A percentile compares a stretch with the other conserved stretches of the same genome.
Conservation (phyloP, 1,284 basidiomycete genomes). For the Omphalotus olearius region DNA sequence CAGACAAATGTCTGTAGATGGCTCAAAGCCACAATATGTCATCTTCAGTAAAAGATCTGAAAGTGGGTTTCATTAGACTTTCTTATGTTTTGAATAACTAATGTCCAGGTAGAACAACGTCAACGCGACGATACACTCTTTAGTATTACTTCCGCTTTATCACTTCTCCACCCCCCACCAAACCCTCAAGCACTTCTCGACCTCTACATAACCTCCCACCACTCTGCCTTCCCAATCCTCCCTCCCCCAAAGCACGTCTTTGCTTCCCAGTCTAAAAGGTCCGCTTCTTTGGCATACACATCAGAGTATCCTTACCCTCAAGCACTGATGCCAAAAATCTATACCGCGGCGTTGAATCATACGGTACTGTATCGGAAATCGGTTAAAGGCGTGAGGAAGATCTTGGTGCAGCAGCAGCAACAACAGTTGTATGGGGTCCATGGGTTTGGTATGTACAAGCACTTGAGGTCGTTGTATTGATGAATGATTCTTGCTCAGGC, state of each 20-base stretch:
- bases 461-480: too few species aligned
- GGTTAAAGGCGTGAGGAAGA: not conserved
- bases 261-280: not conserved
- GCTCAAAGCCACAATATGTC: slow-evolving; percentile 16
- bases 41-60: slow-evolving; percentile 18
- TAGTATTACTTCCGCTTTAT: slow-evolving; percentile 16
- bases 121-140: slow-evolving; percentile 13
- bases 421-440: too few species aligned
- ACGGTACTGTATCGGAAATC: not conserved
- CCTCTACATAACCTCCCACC: slow-evolving; percentile 15
- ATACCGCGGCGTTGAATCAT: not conserved
- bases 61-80: slow-evolving; percentile 7
- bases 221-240: slow-evolving; percentile 20
- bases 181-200: slow-evolving; percentile 12
- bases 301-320: not conserved
- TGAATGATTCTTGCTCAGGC: too few species aligned
- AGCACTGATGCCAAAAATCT: not conserved
- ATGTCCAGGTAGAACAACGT: slow-evolving; percentile 8
- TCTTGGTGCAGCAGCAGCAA: not conserved
- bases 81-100: not conserved
- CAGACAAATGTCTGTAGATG: not conserved
- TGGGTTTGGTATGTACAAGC: not conserved
- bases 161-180: slow-evolving; percentile 17
- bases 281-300: not conserved
- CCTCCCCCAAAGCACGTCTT: slow-evolving; percentile 7